Evolutionary conservation across 108 stramenopile species (phyloP).

Genomic region (Epithemia pelagica): DNA sequence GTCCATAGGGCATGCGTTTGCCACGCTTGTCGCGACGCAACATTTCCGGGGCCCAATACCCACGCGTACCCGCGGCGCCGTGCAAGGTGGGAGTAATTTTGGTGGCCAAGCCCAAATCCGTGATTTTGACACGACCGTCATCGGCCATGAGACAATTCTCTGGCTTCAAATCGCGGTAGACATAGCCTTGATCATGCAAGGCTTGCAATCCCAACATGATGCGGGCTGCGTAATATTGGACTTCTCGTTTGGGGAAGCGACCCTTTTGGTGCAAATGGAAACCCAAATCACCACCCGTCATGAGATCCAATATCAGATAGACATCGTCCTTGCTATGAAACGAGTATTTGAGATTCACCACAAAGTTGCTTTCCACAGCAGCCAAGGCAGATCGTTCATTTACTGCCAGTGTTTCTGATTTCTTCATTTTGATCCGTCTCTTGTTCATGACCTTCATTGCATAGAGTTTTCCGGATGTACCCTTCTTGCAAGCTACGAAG

Average conservation of each 20-base stretch:
- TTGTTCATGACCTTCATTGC: conserved; percentile 99
- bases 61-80: conserved; percentile 84
- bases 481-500: conserved; percentile 81
- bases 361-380: conserved; percentile 83
- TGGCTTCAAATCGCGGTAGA: conserved; percentile 93
- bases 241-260: conserved; percentile 56
- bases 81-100: conserved; percentile 77
- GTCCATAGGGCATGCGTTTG: conserved; percentile 73
- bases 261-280: conserved; percentile 80
- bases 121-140: conserved; percentile 79
- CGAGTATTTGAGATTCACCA: conserved; percentile 94
- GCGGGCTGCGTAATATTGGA: conserved; percentile 85
- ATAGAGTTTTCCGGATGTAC: conserved; percentile 91
- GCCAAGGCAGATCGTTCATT: conserved; percentile 86
- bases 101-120: conserved; percentile 90
- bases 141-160: conserved; percentile 92
- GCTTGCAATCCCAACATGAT: conserved; percentile 89
- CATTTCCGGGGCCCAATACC: conserved; percentile 98
- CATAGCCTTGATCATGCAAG: conserved; percentile 81
- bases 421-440: conserved; percentile 89
- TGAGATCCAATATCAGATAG: conserved; percentile 93
- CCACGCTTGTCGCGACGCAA: conserved; percentile 74
- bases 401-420: conserved; percentile 81
- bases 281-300: conserved; percentile 92
- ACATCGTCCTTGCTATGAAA: conserved; percentile 86